phyloP scores from a whole-genome alignment of 495 filamentous ascomycete genomes.

The Lindgomyces ingoldianus region DNA sequence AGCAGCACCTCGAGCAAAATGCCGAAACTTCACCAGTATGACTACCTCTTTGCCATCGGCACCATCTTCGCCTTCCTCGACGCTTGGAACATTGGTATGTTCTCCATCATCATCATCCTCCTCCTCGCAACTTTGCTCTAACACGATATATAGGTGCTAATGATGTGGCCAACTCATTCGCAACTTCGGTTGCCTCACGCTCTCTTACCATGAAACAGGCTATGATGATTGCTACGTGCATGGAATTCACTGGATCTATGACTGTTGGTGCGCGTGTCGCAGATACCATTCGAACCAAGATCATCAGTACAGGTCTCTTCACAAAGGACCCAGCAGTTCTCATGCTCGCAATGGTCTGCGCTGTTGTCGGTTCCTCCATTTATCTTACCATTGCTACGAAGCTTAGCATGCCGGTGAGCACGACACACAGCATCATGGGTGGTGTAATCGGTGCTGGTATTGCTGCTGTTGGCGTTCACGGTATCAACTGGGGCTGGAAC shows the following conservation, averaged over 20 bases:
- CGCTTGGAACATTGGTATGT: constrained; percentile 67
- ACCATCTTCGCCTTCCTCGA: constrained; percentile 71
- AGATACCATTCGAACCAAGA: constrained; percentile 38
- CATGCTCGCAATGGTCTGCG: constrained; percentile 52
- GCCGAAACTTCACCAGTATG: constrained; percentile 34
- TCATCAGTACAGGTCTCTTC: constrained; percentile 54
- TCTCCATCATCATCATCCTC: constrained; percentile 41
- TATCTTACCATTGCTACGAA: constrained; percentile 31
- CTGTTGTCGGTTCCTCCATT: constrained; percentile 25
- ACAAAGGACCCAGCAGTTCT: constrained; percentile 56
- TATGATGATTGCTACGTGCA: constrained; percentile 31
- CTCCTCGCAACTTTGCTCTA: not conserved
- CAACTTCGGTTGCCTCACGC: constrained; percentile 32
- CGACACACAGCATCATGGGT: constrained; percentile 30
- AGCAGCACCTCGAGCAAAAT: not conserved
- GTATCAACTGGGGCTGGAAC: constrained; percentile 54
- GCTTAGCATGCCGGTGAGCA: constrained; percentile 28
- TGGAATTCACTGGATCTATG: constrained; percentile 53
- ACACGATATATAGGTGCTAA: constrained; percentile 39
- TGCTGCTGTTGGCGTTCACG: constrained; percentile 54
- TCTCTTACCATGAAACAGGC: constrained; percentile 37
- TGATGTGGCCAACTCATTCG: constrained; percentile 72
- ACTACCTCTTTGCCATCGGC: constrained; percentile 40
- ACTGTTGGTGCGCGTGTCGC: constrained; percentile 61
- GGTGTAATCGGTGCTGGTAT: constrained; percentile 49